Base-by-base conservation (phyloP, 1,139 yeast species). In the Yueomyces sp. region DNA sequence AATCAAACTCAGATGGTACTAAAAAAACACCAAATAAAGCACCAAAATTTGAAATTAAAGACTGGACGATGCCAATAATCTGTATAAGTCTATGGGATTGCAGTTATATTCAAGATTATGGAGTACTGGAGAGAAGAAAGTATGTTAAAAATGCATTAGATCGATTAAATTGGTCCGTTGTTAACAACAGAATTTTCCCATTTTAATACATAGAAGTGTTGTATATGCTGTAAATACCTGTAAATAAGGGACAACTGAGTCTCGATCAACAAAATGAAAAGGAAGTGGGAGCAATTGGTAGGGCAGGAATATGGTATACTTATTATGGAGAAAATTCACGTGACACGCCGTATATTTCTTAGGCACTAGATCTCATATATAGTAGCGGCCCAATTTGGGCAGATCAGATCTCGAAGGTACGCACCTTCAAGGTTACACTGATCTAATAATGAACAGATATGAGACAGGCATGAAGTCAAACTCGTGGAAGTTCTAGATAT, bases 31-130 rank as follows among this genome's bases (percentile, higher is more conserved):
- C n/a, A 12, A 29, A 1, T 6, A 42, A 42, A 11, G 42, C 43
- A n/a, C 47, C 48, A 25, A 59, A 59, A 12, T 54, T 55, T 28
- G 67, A 69, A 40, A 73, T 69, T 41, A 71, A 70, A 58, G 93
- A 83, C 63, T 80, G 76, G 68, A 73, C 80, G 37, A 69, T 89
- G 54, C 96, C 96, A 6, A 64, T 91, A 41, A 70, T 91, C 51
- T 85, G 81, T 42, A 70, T 87, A 52, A 85, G 79, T 62, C 72
- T 83, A 51, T 89, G 97, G 96, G 95, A 89, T 60, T 76, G 78
- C 51, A 86, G 96, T 27, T 91, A 80, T 62, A 56, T 86, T 43
- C 65, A 73, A 26, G 98, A 91, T 62, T 91, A 80, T 63, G 96
- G 96, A 31, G 73, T 85, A 36, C 72, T 67, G 41, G 94, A 94